Evolutionary conservation across 495 filamentous ascomycete species (phyloP), one percentile per base, ranked within the genome.

Genomic region (Pseudoneurospora amorphoporcata): DNA sequence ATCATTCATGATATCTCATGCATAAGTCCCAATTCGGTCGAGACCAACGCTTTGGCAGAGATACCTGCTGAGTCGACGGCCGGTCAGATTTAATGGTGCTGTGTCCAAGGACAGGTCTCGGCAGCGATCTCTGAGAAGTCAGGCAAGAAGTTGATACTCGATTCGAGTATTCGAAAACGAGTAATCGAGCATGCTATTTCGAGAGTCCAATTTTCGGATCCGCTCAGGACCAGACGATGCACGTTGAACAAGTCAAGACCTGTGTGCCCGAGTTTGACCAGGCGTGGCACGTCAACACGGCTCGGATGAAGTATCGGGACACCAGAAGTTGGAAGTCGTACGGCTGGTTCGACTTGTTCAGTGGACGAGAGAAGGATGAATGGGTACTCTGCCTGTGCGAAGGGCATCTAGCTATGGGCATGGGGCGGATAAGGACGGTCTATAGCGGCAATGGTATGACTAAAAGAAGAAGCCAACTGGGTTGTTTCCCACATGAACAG

Each of bases 401-500:
- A 45, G 42, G 42, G 42, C 17, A 45, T n/a, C 42, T 23, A 23
- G 0, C 23, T 45, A 45, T 45, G 43, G n/a, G 43, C 42, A 43
- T 43, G 42, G 42, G 17, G 43, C 43, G 43, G 43, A 47, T 19
- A 47, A 47, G 43, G 43, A 47, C 43, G 43, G 43, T 47, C 43
- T 47, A 47, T 47, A 23, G 7, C n/a, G 43, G n/a, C n/a, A 47
- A 47, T 23, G 43, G 43, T 10, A 47, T 23, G 43, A 37, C 3
- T 3, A 47, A 10, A 10, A 8, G n/a, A 47, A 23, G 43, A 23
- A 23, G 43, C n/a, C n/a, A 47, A 23, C 43, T 47, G 43, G 53
- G 41, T 68, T 47, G 39, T 71, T n/a, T 16, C 61, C 69, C 77
- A 77, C 77, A 74, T 78, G 76, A 75, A 76, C 76, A 77, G 65